Evolutionary conservation across 345 rosid species (phyloP), one percentile per base, ranked within the genome.

Genomic region (Cardiospermum halicacabum): DNA sequence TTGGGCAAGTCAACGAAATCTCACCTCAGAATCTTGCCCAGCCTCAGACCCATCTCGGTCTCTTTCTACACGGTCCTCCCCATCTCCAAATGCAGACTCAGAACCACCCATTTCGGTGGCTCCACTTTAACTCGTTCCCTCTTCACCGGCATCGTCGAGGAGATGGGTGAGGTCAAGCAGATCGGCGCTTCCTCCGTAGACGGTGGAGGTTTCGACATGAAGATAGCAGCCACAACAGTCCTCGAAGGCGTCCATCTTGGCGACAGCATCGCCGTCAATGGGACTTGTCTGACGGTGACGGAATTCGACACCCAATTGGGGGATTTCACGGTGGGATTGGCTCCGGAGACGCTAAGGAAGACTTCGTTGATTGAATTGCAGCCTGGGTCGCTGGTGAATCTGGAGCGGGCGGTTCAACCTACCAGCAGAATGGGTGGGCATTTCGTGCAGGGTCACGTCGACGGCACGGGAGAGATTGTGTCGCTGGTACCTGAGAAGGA

Each of bases 361-460:
- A 86, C 98, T 37, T 86, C 96, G 2, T 56, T 92, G 54, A 73
- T 74, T 37, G 96, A 89, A 79, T 66, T 89, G 30, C 70, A 74
- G 75, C 59, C 77, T 16, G 97, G 97, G 25, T 88, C 97, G 13
- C 42, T 65, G 77, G 97, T 88, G 71, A 92, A 92, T 56, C 73
- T 92, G 80, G 97, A 89, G 85, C 78, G 97, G 64, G 97, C 97
- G 5, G 77, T 89, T 39, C 88, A 77, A 67, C 96, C 98, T 3
- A 73, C 78, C 18, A 82, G 82, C 43, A 69, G 93, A 12, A 86
- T 89, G 96, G 98, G 98, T 0, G 96, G 96, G 16, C 96, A 92
- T 74, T 87, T 89, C 65, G 96, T 87, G 73, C 96, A 87, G 80
- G 98, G 98, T 5, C 96, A 89, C 65, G 97, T 92, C 66, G 98